Evolutionary conservation across 140 eudicot species (phyloP).

Genomic region (Cichorium intybus): DNA sequence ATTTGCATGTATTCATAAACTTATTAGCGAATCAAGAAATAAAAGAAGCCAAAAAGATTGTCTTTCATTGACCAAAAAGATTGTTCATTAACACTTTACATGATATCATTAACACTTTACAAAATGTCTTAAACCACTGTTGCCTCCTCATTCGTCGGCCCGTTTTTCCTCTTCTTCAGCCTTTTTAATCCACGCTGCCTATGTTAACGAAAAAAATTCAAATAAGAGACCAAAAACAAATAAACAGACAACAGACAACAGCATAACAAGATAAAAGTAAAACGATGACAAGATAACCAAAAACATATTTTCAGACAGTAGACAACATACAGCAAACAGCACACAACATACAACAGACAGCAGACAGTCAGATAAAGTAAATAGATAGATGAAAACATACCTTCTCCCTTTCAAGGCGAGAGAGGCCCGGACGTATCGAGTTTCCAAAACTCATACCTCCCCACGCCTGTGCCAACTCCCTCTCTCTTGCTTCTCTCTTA

Average conservation of each 20-base stretch:
- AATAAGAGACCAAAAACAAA: not conserved
- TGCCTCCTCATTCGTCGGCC: slow-evolving; percentile 32
- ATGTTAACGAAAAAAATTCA: not conserved
- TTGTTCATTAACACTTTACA: not conserved
- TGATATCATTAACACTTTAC: not conserved
- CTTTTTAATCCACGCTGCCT: slow-evolving; percentile 88
- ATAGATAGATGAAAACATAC: too few relatives aligned
- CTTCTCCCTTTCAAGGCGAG: slow-evolving; percentile 82
- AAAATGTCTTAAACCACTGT: slow-evolving; percentile 15
- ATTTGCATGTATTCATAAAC: too few relatives aligned
- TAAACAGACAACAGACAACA: too few relatives aligned
- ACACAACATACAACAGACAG: not conserved
- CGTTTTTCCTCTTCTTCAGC: slow-evolving; percentile 88
- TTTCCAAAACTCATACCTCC: slow-evolving; percentile 95
- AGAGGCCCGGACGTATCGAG: slow-evolving; percentile 66
- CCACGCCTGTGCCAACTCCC: slow-evolving; percentile 83
- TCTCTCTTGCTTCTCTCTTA: slow-evolving; percentile 69
- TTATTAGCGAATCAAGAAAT: not conserved
- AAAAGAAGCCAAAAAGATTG: not conserved
- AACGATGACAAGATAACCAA: too few relatives aligned
- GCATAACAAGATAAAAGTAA: too few relatives aligned
- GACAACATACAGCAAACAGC: too few relatives aligned
- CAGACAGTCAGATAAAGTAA: not conserved
- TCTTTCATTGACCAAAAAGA: not conserved
- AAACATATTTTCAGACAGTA: too few relatives aligned